phyloP scores from a whole-genome alignment of 306 rosid species.

The Trichosanthes cucumerina region DNA sequence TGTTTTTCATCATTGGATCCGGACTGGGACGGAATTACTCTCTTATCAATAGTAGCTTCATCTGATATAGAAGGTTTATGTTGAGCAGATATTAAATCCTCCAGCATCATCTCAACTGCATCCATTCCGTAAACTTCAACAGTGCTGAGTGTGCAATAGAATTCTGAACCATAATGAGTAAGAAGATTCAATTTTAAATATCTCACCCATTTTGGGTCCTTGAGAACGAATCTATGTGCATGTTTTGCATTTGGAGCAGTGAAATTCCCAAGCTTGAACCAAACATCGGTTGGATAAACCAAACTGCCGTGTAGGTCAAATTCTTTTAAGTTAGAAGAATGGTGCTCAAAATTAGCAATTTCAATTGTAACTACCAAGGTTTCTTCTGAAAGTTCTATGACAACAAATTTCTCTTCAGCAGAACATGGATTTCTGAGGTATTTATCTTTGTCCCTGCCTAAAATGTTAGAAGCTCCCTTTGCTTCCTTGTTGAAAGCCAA shows the following conservation, averaged over 20 bases:
- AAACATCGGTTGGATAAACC: constrained; percentile 77
- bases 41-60: constrained; percentile 43
- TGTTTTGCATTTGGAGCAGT: constrained; percentile 78
- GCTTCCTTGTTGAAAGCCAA: constrained; percentile 94
- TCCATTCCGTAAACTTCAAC: constrained; percentile 86
- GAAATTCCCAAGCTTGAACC: constrained; percentile 74
- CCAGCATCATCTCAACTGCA: constrained; percentile 95
- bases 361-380: constrained; percentile 76
- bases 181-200: constrained; percentile 75
- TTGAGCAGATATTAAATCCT: constrained; percentile 66
- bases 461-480: constrained; percentile 85
- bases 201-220: constrained; percentile 95
- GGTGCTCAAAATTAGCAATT: constrained; percentile 87
- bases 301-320: constrained; percentile 77
- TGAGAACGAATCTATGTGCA: constrained; percentile 57
- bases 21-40: constrained; percentile 23
- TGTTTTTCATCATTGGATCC: constrained; percentile 32
- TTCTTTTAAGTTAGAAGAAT: constrained; percentile 76
- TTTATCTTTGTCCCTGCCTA: constrained; percentile 76
- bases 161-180: constrained; percentile 81
- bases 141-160: constrained; percentile 80
- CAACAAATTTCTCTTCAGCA: constrained; percentile 64
- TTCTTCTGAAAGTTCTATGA: constrained; percentile 92
- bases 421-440: constrained; percentile 97
- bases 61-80: constrained; percentile 29